Evolutionary conservation across 441 rosid genomes (phyloP).

Genomic region (Francoa sonchifolia): DNA sequence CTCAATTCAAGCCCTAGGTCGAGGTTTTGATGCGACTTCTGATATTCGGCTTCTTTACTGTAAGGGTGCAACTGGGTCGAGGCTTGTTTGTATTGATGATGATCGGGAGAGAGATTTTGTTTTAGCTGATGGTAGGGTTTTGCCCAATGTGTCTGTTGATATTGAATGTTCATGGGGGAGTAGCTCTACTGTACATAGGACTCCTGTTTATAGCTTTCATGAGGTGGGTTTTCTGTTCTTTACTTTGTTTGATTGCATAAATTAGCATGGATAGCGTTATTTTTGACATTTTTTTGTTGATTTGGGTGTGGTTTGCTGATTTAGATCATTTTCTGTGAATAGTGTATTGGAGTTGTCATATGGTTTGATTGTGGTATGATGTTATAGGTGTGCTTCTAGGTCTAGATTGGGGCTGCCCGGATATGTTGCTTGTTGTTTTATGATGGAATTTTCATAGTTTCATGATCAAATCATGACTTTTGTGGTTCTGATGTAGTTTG

Average conservation of each 20-base stretch:
- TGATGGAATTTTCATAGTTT: too few relatives aligned
- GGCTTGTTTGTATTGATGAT: constrained; percentile 65
- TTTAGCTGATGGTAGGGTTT: constrained; percentile 34
- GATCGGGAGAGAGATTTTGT: constrained; percentile 45
- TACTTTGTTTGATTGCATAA: constrained; percentile 6
- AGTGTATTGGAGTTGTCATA: too few relatives aligned
- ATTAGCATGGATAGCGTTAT: too few relatives aligned
- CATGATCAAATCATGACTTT: too few relatives aligned
- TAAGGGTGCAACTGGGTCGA: constrained; percentile 90
- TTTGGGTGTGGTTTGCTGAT: neutral
- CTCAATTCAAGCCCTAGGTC: constrained; percentile 91
- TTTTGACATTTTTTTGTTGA: neutral
- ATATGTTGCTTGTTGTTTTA: too few relatives aligned
- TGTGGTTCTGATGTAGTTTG: too few relatives aligned
- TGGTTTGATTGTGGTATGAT: too few relatives aligned
- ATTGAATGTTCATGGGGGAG: constrained; percentile 42
- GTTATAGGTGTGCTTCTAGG: too few relatives aligned
- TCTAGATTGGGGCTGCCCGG: too few relatives aligned
- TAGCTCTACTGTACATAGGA: constrained; percentile 32
- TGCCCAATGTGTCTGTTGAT: constrained; percentile 57
- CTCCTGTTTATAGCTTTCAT: constrained; percentile 58
- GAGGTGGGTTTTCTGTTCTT: constrained; percentile 33
- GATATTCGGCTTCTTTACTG: constrained; percentile 92
- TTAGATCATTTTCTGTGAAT: too few relatives aligned
- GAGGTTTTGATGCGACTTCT: constrained; percentile 94